Conservation (phyloP, 2,329 filamentous ascomycete genomes). For the Berkeleyomyces rouxiae region DNA sequence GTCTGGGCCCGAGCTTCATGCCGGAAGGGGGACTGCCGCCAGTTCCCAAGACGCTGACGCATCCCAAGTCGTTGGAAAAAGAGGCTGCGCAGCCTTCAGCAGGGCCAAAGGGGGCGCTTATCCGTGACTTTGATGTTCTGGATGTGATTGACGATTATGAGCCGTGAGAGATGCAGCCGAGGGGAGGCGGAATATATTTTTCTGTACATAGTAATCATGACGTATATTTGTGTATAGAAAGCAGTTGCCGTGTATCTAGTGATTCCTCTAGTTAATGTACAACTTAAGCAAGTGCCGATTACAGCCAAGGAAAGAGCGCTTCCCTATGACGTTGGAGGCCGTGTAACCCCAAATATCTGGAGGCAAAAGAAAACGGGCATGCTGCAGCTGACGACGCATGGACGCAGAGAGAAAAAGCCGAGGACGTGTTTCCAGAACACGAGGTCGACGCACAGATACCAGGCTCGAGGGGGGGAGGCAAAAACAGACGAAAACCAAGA, state of each 20-base stretch:
- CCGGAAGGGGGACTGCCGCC: slow-evolving; percentile 11
- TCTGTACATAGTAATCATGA: not conserved
- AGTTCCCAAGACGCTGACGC: slow-evolving; percentile 13
- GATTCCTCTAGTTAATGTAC: too few relatives aligned
- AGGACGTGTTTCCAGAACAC: not conserved
- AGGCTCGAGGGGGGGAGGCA: not conserved
- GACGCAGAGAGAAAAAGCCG: not conserved
- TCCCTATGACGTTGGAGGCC: not conserved
- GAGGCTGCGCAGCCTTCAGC: slow-evolving; percentile 15
- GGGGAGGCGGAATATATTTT: too few relatives aligned
- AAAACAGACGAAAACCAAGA: not conserved
- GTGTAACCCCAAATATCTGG: not conserved
- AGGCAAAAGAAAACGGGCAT: not conserved
- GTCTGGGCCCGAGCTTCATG: slow-evolving; percentile 7
- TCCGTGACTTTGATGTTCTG: slow-evolving; percentile 24
- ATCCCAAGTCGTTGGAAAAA: not conserved
- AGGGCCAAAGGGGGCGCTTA: slow-evolving; percentile 18
- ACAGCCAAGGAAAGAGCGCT: not conserved
- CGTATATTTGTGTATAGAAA: not conserved
- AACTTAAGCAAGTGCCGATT: not conserved
- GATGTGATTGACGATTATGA: slow-evolving; percentile 20
- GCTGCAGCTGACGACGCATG: not conserved
- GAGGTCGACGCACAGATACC: not conserved
- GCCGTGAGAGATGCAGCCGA: not conserved
- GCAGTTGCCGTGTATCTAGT: not conserved